phyloP scores from a whole-genome alignment of 306 rosid genomes.

The Arachis stenosperma region DNA sequence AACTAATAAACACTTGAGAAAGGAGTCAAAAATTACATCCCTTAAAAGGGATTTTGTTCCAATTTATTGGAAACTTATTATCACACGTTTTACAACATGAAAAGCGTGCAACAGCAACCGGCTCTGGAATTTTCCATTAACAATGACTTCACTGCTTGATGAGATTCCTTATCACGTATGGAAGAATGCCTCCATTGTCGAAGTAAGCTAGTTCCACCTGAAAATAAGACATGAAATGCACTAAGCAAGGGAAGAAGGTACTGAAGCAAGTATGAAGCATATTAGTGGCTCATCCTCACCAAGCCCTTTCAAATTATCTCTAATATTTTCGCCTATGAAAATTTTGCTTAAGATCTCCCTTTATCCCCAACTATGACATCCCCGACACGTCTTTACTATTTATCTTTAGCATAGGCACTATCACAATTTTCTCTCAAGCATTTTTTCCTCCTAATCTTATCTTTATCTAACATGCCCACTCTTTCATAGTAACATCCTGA shows the following conservation, averaged over 20 bases:
- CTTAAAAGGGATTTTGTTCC: conserved; percentile 38
- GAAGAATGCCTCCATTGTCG: conserved; percentile 90
- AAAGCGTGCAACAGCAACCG: conserved; percentile 3
- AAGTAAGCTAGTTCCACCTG: conserved; percentile 94
- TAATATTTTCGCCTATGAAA: too few species aligned
- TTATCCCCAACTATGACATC: too few species aligned
- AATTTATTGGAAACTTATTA: conserved; percentile 38
- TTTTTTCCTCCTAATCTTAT: too few species aligned
- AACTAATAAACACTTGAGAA: neutral
- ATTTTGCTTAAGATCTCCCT: too few species aligned
- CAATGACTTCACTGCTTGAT: conserved; percentile 54
- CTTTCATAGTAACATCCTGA: too few species aligned
- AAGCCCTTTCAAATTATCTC: too few species aligned
- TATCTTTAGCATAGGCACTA: too few species aligned
- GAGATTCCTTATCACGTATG: conserved; percentile 76
- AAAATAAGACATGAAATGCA: conserved; percentile 25
- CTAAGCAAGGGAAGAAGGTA: neutral
- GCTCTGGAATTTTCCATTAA: conserved; percentile 16
- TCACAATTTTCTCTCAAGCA: too few species aligned
- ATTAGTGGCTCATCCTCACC: neutral
- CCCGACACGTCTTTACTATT: too few species aligned
- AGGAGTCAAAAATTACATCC: conserved; percentile 38
- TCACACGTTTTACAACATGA: conserved; percentile 37
- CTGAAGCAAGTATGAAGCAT: neutral
- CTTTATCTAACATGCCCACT: too few species aligned